Evolutionary conservation across 208 protist species (phyloP), one percentile per base, ranked within the genome.

Genomic region (Herpetomonas tarakana): DNA sequence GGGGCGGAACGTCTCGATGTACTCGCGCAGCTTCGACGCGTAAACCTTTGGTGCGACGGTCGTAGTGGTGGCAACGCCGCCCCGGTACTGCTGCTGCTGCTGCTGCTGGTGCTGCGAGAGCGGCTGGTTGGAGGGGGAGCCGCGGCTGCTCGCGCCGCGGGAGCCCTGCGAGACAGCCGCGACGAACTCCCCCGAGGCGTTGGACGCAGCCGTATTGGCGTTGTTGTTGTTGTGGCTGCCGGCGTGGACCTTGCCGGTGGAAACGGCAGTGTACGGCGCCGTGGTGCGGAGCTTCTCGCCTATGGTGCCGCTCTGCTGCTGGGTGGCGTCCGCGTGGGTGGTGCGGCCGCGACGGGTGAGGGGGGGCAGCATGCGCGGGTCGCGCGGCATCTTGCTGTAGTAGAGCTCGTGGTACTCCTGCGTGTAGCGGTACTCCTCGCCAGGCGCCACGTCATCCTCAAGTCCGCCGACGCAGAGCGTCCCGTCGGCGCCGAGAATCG

Each of bases 401-500:
- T 93, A 93, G 22, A 83, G 54, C 7, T 44, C 57, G 60, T 90
- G 86, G 70, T 93, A 93, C 54, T 89, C 80, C 63, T 85, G 67
- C 16, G 77, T 85, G 78, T 88, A 90, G 58, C 82, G 82, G 75
- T 93, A 93, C 70, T 85, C 79, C 75, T 93, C 80, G 31, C 69
- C 77, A 1, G 80, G 78, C 19, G 69, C 70, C 1, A 83, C 64
- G 39, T 76, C 75, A 28, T 76, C 78, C 51, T 74, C 70, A 45
- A 67, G 61, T 9, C 57, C 68, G 29, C 72, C 67, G 6, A 77
- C 67, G 46, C 68, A 85, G 28, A 78, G 70, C n/a, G 67, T 74
- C 41, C 79, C 85, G 61, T 78, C 70, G 44, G 65, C 53, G 41
- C 65, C 73, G 68, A 80, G 70, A 57, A 83, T 78, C 0, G 81